Base-by-base conservation (phyloP, 352 stramenopile species). In the Phytophthora syringae region DNA sequence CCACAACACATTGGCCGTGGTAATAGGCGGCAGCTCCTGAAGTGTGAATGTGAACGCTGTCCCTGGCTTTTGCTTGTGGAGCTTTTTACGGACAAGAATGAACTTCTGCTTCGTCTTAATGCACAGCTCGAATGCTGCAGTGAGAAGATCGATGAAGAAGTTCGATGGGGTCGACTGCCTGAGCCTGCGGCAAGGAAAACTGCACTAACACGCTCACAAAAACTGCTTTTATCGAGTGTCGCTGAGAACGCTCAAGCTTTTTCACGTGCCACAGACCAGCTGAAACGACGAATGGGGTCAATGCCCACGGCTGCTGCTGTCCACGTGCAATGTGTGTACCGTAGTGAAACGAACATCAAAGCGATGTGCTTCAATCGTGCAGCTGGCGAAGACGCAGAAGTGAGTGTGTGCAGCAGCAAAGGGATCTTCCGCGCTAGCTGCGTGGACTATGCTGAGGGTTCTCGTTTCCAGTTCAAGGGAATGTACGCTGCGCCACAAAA, bases 311-410 rank as follows among this genome's bases (percentile, higher is more conserved):
- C 72, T 47, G 57, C 63, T 45, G 40, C 57, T 42, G 65, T 92
- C 32, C 67, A 83, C 28, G 61, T 86, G 1, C 74, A 88, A 7
- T 89, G 82, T 27, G 88, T 93, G 36, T 95, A 96, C 60, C 71
- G 82, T 21, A 91, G 82, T 44, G 84, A 96, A 27, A 90, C 86
- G 5, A 87, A 84, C 22, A 92, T 96, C 52, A 93, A 93, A 74
- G 84, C 76, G 24, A 87, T 96, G 57, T 93, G 85, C 50, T 89
- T 94, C 43, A 96, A 96, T 59, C 74, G 54, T 27, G 74, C 84
- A 13, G 79, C 68, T 1, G 80, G 88, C 3, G 68, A 75, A 37
- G 71, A 79, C 18, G 45, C 77, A 0, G 86, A 93, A 70, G 76
- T 94, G 55, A 84, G 89, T 42, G 60, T 93, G 18, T 94, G 84